These are phyloP conservation scores for Pisolithus albus DNA, from an alignment of 768 basidiomycete species.

Conservation along the genomic window DNA sequence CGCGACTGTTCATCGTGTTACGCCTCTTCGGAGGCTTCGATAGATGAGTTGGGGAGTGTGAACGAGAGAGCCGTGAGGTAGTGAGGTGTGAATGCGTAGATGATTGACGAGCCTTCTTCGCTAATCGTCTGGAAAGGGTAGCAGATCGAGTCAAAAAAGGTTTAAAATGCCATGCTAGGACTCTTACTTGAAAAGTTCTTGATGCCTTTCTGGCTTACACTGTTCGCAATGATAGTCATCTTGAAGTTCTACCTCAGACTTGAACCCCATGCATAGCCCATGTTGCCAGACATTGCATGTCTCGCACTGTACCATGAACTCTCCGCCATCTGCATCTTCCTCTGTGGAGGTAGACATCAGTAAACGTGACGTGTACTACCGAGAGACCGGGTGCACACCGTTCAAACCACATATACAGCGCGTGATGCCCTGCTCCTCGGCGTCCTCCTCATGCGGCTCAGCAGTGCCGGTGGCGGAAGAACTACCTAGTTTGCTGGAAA, in stretches of 20 bases:
- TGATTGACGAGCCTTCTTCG: slow-evolving; percentile 56
- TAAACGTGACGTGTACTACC: slow-evolving; percentile 14
- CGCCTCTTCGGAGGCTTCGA: slow-evolving; percentile 78
- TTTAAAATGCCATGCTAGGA: slow-evolving; percentile 11
- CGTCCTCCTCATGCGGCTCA: slow-evolving; percentile 36
- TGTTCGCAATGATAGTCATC: slow-evolving; percentile 91
- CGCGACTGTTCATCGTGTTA: slow-evolving; percentile 97
- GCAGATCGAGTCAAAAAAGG: slow-evolving; percentile 11
- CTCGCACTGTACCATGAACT: slow-evolving; percentile 98
- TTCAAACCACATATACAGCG: slow-evolving; percentile 83
- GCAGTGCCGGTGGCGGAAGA: slow-evolving; percentile 29
- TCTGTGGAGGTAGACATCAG: slow-evolving; percentile 37
- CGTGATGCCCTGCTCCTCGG: slow-evolving; percentile 54
- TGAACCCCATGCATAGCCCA: slow-evolving; percentile 91
- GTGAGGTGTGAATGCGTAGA: slow-evolving; percentile 59
- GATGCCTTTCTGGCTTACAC: slow-evolving; percentile 83
- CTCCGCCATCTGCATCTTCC: slow-evolving; percentile 77
- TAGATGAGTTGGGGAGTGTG: slow-evolving; percentile 57
- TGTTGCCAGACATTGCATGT: slow-evolving; percentile 98
- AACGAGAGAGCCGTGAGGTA: slow-evolving; percentile 60
- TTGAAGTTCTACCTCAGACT: slow-evolving; percentile 67
- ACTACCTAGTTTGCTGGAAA: slow-evolving; percentile 21
- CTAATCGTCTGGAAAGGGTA: slow-evolving; percentile 44
- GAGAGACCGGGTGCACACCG: slow-evolving; percentile 40
- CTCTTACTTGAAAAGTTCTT: slow-evolving; percentile 73